phyloP scores from a whole-genome alignment of 148 eudicot species.

The Rhododendron ferrugineum region DNA sequence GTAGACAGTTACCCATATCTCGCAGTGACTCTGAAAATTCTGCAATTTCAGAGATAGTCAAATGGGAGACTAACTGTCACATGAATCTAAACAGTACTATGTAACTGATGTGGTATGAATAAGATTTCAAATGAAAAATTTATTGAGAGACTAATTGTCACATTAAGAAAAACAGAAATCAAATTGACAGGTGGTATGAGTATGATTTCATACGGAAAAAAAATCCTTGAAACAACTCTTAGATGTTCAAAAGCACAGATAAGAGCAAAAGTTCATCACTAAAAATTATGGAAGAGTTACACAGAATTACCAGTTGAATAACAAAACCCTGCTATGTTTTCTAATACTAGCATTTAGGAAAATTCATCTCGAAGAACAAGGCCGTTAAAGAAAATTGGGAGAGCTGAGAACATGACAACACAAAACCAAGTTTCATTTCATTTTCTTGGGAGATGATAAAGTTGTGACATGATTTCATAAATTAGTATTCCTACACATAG shows the following conservation, averaged over 20 bases:
- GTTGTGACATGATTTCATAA: background rate
- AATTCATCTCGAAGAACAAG: background rate
- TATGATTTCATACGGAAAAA: background rate
- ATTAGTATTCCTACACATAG: background rate
- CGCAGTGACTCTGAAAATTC: constrained; percentile 89
- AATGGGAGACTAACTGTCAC: background rate
- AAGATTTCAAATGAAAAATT: constrained; percentile 8
- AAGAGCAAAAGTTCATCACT: background rate
- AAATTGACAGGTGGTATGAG: background rate
- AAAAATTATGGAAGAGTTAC: background rate
- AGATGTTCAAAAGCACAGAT: background rate
- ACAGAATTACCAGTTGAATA: background rate
- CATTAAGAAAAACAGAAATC: background rate
- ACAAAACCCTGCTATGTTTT: background rate
- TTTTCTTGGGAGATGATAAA: background rate
- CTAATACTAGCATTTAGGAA: background rate
- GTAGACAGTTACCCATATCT: constrained; percentile 80
- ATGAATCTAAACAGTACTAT: background rate
- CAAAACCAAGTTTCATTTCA: background rate
- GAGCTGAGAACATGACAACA: background rate
- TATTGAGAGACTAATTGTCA: background rate
- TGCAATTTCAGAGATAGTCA: constrained; percentile 35
- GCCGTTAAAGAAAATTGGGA: background rate
- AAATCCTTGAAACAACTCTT: background rate
- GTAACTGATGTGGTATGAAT: background rate